phyloP scores from a whole-genome alignment of 371 early-diverging fungal species.

The Lichtheimia hyalospora region DNA sequence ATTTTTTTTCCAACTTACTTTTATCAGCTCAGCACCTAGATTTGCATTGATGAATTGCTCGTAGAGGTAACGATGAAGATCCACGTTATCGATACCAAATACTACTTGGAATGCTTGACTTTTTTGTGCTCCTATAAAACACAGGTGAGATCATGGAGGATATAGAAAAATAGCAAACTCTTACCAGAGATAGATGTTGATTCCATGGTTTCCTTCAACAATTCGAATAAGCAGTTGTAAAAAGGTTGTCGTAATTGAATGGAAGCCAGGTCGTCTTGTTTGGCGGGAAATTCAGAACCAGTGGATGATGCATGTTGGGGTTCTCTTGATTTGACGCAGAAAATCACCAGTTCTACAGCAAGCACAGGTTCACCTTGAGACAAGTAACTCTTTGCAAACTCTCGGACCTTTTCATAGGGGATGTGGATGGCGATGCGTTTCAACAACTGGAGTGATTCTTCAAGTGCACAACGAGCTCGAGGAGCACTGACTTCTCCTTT shows the following conservation, averaged over 20 bases:
- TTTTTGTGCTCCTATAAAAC: conserved; percentile 6
- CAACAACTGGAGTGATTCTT: conserved; percentile 54
- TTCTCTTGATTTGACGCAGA: conserved; percentile 69
- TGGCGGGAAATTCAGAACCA: conserved; percentile 35
- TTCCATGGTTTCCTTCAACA: conserved; percentile 26
- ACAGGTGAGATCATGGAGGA: not conserved
- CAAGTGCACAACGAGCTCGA: conserved; percentile 48
- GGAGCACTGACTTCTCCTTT: conserved; percentile 33
- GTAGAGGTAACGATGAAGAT: conserved; percentile 30
- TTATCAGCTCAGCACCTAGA: conserved; percentile 24
- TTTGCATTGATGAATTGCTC: conserved; percentile 24
- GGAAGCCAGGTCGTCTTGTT: conserved; percentile 27
- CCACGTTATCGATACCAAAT: conserved; percentile 22
- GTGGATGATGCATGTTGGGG: conserved; percentile 49
- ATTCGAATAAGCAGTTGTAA: conserved; percentile 52
- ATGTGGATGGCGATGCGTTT: conserved; percentile 42
- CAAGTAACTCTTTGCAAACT: conserved; percentile 23
- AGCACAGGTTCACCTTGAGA: conserved; percentile 17
- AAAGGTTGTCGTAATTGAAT: conserved; percentile 50
- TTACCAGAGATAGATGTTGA: conserved; percentile 9
- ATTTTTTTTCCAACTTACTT: conserved; percentile 11
- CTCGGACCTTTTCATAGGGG: conserved; percentile 25
- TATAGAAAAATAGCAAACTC: not conserved
- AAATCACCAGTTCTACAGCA: conserved; percentile 60
- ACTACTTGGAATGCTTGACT: conserved; percentile 20